A percentile compares a stretch with the other conserved stretches of the same genome.
These are phyloP conservation scores for Hanseniaspora taiwanica DNA, from an alignment of 805 yeast species.

Conservation along the genomic window DNA sequence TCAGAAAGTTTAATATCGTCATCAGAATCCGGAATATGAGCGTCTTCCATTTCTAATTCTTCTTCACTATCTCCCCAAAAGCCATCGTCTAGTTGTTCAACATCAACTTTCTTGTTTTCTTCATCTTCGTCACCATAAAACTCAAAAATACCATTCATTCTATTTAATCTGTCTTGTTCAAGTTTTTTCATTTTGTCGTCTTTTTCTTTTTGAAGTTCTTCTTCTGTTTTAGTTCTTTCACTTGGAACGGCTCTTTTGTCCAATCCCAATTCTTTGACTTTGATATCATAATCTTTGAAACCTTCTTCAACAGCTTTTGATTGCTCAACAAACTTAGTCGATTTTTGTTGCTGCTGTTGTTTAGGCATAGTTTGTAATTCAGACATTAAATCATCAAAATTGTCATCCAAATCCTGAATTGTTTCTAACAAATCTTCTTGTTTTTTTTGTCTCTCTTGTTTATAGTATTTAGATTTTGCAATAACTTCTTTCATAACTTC, in stretches of 20 bases:
- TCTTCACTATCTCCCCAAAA: conserved; percentile 48
- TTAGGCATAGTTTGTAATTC: conserved; percentile 25
- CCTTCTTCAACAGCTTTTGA: conserved; percentile 30
- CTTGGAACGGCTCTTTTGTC: conserved; percentile 73
- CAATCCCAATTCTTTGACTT: conserved; percentile 50
- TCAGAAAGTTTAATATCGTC: conserved; percentile 20
- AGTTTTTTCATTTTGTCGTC: conserved; percentile 45
- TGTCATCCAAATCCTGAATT: conserved; percentile 57
- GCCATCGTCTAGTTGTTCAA: conserved; percentile 57
- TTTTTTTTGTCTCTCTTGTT: conserved; percentile 58
- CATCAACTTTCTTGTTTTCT: conserved; percentile 29
- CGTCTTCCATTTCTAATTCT: conserved; percentile 24
- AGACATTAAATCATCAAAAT: conserved; percentile 55
- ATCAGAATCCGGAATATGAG: conserved; percentile 8
- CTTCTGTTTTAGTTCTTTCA: conserved; percentile 67
- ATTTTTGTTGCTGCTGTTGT: conserved; percentile 9
- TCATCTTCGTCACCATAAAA: conserved; percentile 23
- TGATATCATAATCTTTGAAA: conserved; percentile 43
- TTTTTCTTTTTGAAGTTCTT: conserved; percentile 50
- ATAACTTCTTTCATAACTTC: conserved; percentile 81
- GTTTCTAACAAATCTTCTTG: conserved; percentile 47
- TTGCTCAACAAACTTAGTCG: conserved; percentile 14
- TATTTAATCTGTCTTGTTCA: conserved; percentile 53
- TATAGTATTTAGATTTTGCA: conserved; percentile 68
- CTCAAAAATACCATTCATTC: conserved; percentile 59